Evolutionary conservation across 257 asterid species (phyloP).

Genomic region (Nicotiana undulata): DNA sequence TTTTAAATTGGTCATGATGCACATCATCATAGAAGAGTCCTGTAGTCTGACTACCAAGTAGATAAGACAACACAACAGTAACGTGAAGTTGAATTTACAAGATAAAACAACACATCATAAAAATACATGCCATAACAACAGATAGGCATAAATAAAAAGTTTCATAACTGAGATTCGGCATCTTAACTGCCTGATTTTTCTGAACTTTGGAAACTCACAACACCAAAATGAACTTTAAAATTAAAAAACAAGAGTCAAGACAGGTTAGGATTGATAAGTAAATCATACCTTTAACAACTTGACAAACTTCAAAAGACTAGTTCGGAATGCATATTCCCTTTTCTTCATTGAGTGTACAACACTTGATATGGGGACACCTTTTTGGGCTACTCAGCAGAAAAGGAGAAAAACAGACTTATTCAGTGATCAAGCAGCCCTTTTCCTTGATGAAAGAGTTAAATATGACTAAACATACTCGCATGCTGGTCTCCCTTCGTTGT

Average conservation of each 20-base stretch:
- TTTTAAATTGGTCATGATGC: background rate
- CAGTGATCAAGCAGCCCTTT: slow-evolving; percentile 19
- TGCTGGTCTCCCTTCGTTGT: slow-evolving; percentile 28
- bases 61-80: background rate
- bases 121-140: background rate
- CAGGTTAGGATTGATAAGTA: background rate
- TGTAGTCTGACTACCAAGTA: background rate
- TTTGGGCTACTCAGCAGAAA: slow-evolving; percentile 33
- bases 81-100: background rate
- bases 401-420: slow-evolving; percentile 10
- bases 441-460: background rate
- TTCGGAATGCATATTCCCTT: slow-evolving; percentile 52
- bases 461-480: slow-evolving; percentile 23
- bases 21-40: background rate
- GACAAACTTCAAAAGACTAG: slow-evolving; percentile 38
- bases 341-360: slow-evolving; percentile 46
- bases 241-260: background rate
- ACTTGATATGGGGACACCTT: slow-evolving; percentile 34
- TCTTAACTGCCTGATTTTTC: background rate
- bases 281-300: slow-evolving; percentile 36
- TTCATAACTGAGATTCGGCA: background rate
- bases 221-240: background rate
- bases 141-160: background rate
- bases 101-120: background rate
- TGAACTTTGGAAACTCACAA: background rate